These are phyloP conservation scores for Leccinum incarnatum DNA, from an alignment of 768 basidiomycete species.

Conservation along the genomic window DNA sequence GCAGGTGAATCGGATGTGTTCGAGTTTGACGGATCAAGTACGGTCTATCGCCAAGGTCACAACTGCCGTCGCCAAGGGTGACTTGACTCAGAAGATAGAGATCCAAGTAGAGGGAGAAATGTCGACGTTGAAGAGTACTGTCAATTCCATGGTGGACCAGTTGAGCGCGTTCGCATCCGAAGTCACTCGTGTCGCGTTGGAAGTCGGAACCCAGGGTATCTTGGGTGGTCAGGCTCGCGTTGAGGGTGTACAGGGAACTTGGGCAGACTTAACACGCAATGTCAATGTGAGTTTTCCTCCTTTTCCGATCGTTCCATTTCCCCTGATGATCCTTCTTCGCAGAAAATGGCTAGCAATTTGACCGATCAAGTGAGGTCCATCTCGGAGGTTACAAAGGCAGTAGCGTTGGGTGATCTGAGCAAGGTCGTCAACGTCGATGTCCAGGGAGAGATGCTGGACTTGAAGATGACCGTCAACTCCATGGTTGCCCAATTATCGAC, in stretches of 20 bases:
- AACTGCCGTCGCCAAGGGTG: slow-evolving; percentile 86
- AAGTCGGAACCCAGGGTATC: slow-evolving; percentile 89
- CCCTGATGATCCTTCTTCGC: slow-evolving; percentile 6
- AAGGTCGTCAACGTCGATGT: slow-evolving; percentile 90
- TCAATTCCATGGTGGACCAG: slow-evolving; percentile 95
- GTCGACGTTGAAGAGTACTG: slow-evolving; percentile 76
- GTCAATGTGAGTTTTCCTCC: slow-evolving; percentile 63
- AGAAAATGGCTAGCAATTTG: slow-evolving; percentile 88
- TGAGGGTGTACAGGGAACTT: slow-evolving; percentile 89
- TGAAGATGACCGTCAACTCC: slow-evolving; percentile 76
- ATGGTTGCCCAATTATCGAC: slow-evolving; percentile 75
- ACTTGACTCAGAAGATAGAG: slow-evolving; percentile 90
- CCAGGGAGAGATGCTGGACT: slow-evolving; percentile 89
- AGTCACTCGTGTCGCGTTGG: slow-evolving; percentile 78
- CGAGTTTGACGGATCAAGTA: slow-evolving; percentile 75
- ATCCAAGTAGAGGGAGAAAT: slow-evolving; percentile 89
- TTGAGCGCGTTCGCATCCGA: slow-evolving; percentile 84
- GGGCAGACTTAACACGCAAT: slow-evolving; percentile 85
- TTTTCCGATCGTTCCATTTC: not conserved
- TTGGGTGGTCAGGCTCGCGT: slow-evolving; percentile 90
- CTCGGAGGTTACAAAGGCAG: slow-evolving; percentile 78
- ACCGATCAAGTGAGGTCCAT: slow-evolving; percentile 90
- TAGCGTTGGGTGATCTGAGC: slow-evolving; percentile 78
- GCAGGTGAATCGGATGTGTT: slow-evolving; percentile 79
- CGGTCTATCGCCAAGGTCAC: slow-evolving; percentile 83